These are phyloP conservation scores for Mycena olivaceomarginata DNA, from an alignment of 768 basidiomycete species.

Conservation along the genomic window DNA sequence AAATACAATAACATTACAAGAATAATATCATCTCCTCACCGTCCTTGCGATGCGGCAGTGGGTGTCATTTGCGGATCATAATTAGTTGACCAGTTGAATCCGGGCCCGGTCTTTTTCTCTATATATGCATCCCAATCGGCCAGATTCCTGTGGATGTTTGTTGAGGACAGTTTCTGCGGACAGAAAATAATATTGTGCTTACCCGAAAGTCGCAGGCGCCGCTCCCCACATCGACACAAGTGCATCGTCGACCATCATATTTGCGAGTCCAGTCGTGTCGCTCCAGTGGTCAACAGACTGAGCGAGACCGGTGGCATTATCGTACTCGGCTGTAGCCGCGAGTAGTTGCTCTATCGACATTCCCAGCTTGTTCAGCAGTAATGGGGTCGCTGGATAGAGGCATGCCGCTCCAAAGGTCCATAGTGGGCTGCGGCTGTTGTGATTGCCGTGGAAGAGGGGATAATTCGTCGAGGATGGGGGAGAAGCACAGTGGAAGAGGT, in stretches of 20 bases:
- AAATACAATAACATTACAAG: not conserved
- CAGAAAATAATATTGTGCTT: not conserved
- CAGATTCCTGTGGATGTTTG: slow-evolving; percentile 16
- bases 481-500: not conserved
- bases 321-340: slow-evolving; percentile 36
- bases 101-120: slow-evolving; percentile 26
- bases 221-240: slow-evolving; percentile 38
- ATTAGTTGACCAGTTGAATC: slow-evolving; percentile 27
- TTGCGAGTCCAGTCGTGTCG: slow-evolving; percentile 36
- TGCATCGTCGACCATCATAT: slow-evolving; percentile 41
- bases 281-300: slow-evolving; percentile 33
- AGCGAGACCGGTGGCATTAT: slow-evolving; percentile 34
- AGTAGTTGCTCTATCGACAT: slow-evolving; percentile 42
- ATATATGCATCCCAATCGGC: slow-evolving; percentile 43
- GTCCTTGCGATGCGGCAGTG: not conserved
- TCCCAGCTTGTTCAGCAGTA: slow-evolving; percentile 13
- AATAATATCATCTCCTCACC: not conserved
- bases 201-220: slow-evolving; percentile 32
- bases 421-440: not conserved
- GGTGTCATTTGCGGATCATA: slow-evolving; percentile 15
- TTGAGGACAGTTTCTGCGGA: not conserved
- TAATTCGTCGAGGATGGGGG: slow-evolving; percentile 26
- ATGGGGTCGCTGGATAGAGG: not conserved
- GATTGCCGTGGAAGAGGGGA: slow-evolving; percentile 6
- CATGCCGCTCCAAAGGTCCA: slow-evolving; percentile 32